These are phyloP conservation scores for Fusarium poae DNA, from an alignment of 2,329 filamentous ascomycete genomes.

Conservation along the genomic window DNA sequence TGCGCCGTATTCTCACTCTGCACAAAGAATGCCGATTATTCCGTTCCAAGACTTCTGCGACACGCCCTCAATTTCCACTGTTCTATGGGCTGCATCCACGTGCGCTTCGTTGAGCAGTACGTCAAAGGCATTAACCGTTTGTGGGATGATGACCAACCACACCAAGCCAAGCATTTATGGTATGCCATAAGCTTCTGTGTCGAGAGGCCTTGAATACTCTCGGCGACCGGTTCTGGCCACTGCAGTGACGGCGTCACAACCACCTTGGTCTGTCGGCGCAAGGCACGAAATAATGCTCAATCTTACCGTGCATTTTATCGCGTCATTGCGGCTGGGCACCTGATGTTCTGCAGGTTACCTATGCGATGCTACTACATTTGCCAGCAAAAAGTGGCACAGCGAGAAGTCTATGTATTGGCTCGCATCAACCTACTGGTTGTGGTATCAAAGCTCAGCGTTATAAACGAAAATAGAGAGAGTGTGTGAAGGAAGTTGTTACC, in stretches of 20 bases:
- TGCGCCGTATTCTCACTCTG: constrained; percentile 35
- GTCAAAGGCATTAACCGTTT: constrained; percentile 42
- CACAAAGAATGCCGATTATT: constrained; percentile 46
- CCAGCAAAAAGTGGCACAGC: constrained; percentile 45
- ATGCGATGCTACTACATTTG: constrained; percentile 44
- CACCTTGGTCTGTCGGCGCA: constrained; percentile 32
- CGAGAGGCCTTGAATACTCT: constrained; percentile 31
- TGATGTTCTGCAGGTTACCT: constrained; percentile 47
- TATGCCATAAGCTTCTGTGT: constrained; percentile 37
- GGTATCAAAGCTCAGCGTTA: constrained; percentile 20
- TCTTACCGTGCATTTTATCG: constrained; percentile 47
- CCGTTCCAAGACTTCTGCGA: constrained; percentile 49
- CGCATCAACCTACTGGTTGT: constrained; percentile 22
- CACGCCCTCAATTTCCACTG: constrained; percentile 49
- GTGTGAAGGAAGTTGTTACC: constrained; percentile 11
- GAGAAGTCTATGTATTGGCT: constrained; percentile 42
- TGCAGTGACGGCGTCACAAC: constrained; percentile 32
- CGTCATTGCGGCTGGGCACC: constrained; percentile 47
- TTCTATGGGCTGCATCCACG: constrained; percentile 44
- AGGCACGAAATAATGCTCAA: constrained; percentile 45
- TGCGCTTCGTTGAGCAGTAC: constrained; percentile 38
- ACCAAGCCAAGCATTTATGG: constrained; percentile 31
- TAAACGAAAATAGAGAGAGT: constrained; percentile 25
- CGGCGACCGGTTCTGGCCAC: constrained; percentile 20
- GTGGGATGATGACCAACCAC: constrained; percentile 38